phyloP scores from a whole-genome alignment of 495 filamentous ascomycete genomes.

The Copromyces sp. region DNA sequence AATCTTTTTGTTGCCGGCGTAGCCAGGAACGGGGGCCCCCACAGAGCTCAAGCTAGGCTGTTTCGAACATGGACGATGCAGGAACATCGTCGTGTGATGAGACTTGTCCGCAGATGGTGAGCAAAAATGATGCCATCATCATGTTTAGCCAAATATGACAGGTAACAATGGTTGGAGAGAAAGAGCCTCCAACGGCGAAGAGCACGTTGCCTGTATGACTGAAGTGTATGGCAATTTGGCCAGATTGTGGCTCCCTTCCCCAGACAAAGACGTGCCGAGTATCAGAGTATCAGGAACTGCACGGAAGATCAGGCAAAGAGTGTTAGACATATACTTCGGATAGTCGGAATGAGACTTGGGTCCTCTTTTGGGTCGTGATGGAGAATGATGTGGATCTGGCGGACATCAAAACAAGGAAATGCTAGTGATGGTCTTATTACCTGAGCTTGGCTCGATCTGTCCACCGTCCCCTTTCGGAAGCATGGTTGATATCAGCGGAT shows the following conservation, averaged over 20 bases:
- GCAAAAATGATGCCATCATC: neutral
- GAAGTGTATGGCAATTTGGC: neutral
- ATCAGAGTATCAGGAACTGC: neutral
- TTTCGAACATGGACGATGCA: neutral
- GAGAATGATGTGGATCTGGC: neutral
- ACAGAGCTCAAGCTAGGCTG: neutral
- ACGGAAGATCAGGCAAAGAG: neutral
- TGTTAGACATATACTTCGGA: neutral
- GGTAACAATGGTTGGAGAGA: neutral
- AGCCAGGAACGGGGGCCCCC: neutral
- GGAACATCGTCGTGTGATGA: neutral
- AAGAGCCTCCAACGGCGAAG: neutral
- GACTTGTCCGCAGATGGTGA: neutral
- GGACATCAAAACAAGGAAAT: neutral
- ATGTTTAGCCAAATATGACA: neutral
- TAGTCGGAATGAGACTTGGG: neutral
- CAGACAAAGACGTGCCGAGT: neutral
- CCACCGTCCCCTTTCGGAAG: neutral
- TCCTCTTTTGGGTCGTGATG: neutral
- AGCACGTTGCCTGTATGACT: neutral
- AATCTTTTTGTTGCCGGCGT: neutral
- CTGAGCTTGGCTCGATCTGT: neutral
- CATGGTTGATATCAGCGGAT: neutral
- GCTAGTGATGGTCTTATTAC: neutral
- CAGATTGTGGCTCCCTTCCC: neutral